Percentiles rank a stretch among this genome's conserved stretches.
Evolutionary conservation across 768 basidiomycete species (phyloP).

Genomic region (Xerocomellus amylosporus): DNA sequence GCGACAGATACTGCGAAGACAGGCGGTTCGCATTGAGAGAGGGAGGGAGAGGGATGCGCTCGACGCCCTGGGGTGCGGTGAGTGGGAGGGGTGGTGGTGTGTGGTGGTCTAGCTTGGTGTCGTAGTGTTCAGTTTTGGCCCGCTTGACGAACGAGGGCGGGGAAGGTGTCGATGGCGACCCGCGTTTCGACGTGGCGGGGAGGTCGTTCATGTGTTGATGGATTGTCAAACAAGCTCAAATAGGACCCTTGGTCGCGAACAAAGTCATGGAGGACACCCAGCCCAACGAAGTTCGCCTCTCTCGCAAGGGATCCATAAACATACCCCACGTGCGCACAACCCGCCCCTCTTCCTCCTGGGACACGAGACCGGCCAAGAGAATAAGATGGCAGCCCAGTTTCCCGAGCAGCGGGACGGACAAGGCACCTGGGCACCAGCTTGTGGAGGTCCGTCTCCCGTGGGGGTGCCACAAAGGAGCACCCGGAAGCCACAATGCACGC

Average conservation of each 20-base stretch:
- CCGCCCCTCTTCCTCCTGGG: background rate
- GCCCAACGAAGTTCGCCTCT: conserved; percentile 38
- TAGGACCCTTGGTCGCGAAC: background rate
- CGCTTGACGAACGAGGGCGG: conserved; percentile 17
- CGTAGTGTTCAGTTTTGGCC: conserved; percentile 16
- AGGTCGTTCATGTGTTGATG: conserved; percentile 15
- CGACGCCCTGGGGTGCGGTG: conserved; percentile 25
- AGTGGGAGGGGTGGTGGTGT: conserved; percentile 19
- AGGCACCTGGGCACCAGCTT: background rate
- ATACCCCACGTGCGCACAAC: conserved; percentile 29
- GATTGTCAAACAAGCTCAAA: conserved; percentile 26
- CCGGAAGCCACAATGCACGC: conserved; percentile 5
- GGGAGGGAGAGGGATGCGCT: conserved; percentile 22
- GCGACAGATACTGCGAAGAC: conserved; percentile 10
- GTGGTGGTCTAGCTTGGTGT: background rate
- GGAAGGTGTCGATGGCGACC: background rate
- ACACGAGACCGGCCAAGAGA: conserved; percentile 4
- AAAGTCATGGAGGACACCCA: conserved; percentile 37
- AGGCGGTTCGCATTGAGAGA: conserved; percentile 10
- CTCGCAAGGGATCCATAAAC: conserved; percentile 31
- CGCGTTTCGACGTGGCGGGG: conserved; percentile 13
- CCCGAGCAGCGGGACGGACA: background rate
- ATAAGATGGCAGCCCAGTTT: background rate
- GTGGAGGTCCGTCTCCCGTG: conserved; percentile 7
- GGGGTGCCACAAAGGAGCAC: conserved; percentile 13